Evolutionary conservation across 768 basidiomycete genomes (phyloP), one percentile per base, ranked within the genome.

Genomic region (Rhizopogon roseolus): DNA sequence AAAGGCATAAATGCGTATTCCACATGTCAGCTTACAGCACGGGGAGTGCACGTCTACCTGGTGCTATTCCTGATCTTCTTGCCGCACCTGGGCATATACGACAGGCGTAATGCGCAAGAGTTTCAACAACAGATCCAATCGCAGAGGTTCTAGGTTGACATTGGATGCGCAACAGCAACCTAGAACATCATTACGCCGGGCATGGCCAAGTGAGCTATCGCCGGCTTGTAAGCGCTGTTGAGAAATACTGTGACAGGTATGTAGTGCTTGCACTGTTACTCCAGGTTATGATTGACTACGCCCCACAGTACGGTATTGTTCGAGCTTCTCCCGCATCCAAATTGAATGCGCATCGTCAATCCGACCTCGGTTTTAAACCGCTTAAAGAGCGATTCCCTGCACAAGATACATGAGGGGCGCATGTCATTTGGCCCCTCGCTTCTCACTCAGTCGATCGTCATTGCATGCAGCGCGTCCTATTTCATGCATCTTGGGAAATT

Each of bases 351-450:
- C 19, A 48, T 36, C 34, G 5, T 48, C 46, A 48, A 36, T 48
- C 32, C 46, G 34, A 48, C 14, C 46, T 63, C 50, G 57, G 42
- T 59, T 59, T 49, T 56, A 61, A 59, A 17, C 57, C 60, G 56
- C 56, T 62, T 69, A 11, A 13, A 63, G 65, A 65, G 64, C 62
- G 67, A 71, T 71, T 60, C 57, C 60, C 60, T 58, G 55, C 66
- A 28, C 36, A 29, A 70, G 67, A 71, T 69, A 69, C 62, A 69
- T 69, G 69, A 69, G 66, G 42, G 60, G 64, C 68, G 66, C 68
- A 66, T 69, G 62, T 40, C 54, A 44, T 54, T 64, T 53, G 58
- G 60, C 60, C 59, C 63, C 60, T 67, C 64, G 61, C 64, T 64
- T 67, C 57, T 54, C 65, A 62, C 69, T 62, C 58, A 66, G 57